These are phyloP conservation scores for Neofusicoccum sp. DNA, from an alignment of 2,329 filamentous ascomycete species.

Conservation along the genomic window DNA sequence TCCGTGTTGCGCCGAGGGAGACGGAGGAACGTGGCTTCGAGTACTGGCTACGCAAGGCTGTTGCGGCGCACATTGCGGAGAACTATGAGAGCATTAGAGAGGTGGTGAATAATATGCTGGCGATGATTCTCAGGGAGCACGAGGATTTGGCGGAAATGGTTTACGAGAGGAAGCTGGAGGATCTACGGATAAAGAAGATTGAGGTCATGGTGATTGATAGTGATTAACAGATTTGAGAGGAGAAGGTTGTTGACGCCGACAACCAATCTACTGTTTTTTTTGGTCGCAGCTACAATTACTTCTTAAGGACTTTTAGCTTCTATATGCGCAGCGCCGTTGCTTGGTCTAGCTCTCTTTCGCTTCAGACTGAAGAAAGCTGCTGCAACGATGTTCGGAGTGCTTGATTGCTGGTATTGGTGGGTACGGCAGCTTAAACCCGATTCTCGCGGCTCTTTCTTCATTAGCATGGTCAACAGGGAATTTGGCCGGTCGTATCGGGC, in stretches of 20 bases:
- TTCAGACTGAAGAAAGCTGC: too few species aligned
- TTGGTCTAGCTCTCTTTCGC: not conserved
- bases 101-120: not conserved
- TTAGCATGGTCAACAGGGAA: too few species aligned
- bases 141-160: slow-evolving; percentile 10
- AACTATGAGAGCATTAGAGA: not conserved
- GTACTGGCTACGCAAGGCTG: not conserved
- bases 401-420: too few species aligned
- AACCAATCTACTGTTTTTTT: too few species aligned
- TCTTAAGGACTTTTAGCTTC: too few species aligned
- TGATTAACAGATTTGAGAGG: not conserved
- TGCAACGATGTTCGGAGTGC: too few species aligned
- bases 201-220: not conserved
- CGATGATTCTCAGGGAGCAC: not conserved
- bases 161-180: not conserved
- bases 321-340: not conserved
- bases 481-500: too few species aligned
- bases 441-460: too few species aligned
- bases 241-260: not conserved
- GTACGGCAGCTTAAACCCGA: too few species aligned
- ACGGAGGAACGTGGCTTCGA: not conserved
- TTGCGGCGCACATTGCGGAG: not conserved
- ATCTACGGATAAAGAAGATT: not conserved
- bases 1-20: not conserved
- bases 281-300: not conserved